Conservation (phyloP, 768 basidiomycete species). For the Boletus speciosus region DNA sequence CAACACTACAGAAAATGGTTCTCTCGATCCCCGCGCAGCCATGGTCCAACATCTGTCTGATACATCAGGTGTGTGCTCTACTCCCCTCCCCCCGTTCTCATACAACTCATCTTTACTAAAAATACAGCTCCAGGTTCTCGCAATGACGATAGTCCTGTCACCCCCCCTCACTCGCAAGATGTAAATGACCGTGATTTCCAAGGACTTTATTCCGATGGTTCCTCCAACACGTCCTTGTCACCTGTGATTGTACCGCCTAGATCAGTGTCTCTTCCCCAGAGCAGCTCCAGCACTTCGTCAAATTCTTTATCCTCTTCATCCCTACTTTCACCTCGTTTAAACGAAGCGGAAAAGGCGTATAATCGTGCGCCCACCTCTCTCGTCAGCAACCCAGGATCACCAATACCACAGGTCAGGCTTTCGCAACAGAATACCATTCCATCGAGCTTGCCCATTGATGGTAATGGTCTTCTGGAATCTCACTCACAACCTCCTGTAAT, state of each 20-base stretch:
- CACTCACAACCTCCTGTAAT: conserved; percentile 6
- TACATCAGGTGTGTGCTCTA: conserved; percentile 29
- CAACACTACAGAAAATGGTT: conserved; percentile 10
- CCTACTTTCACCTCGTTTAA: conserved; percentile 19
- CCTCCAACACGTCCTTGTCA: background rate
- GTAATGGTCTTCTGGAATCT: background rate
- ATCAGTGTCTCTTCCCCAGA: conserved; percentile 19
- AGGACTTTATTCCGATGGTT: background rate
- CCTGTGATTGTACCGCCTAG: conserved; percentile 21
- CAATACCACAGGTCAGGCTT: conserved; percentile 2
- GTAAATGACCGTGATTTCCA: conserved; percentile 7
- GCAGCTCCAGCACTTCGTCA: conserved; percentile 6
- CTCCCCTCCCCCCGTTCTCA: background rate
- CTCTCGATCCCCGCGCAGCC: conserved; percentile 25
- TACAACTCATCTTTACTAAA: background rate
- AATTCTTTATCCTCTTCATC: background rate
- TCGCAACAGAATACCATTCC: conserved; percentile 7
- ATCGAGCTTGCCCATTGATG: background rate
- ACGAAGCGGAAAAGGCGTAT: conserved; percentile 10
- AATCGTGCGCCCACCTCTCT: conserved; percentile 5
- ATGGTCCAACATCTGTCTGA: conserved; percentile 31
- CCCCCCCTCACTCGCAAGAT: conserved; percentile 19
- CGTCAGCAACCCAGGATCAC: conserved; percentile 1
- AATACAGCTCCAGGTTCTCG: conserved; percentile 5
- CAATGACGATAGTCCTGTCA: conserved; percentile 21